A percentile compares a stretch with the other conserved stretches of the same genome.
These are phyloP conservation scores for Ceratobasidium sp. DNA, from an alignment of 1,284 basidiomycete species.

Conservation along the genomic window DNA sequence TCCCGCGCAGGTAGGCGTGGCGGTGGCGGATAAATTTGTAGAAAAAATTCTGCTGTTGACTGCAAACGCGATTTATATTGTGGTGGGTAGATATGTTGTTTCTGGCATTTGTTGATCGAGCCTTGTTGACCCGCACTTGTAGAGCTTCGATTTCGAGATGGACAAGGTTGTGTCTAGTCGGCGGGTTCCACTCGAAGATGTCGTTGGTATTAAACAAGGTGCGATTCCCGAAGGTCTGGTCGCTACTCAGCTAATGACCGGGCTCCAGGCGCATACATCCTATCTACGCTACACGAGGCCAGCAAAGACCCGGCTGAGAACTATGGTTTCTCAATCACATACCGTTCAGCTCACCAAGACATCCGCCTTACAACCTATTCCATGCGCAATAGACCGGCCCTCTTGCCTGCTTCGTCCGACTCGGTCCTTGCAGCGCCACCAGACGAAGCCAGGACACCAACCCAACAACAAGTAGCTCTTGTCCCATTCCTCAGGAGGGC, in stretches of 20 bases:
- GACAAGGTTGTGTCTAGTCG: conserved; percentile 91
- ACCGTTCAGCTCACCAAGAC: conserved; percentile 69
- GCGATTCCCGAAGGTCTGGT: conserved; percentile 6
- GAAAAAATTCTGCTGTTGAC: conserved; percentile 90
- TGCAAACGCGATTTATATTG: conserved; percentile 67
- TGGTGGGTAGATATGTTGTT: conserved; percentile 53
- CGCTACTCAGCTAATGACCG: neutral
- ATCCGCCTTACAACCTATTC: conserved; percentile 83
- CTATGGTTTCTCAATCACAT: conserved; percentile 80
- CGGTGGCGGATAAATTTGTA: conserved; percentile 79
- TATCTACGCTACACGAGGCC: conserved; percentile 88
- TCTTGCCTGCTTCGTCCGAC: conserved; percentile 4
- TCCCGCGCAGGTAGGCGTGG: conserved; percentile 76
- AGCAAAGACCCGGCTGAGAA: conserved; percentile 87
- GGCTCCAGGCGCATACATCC: conserved; percentile 78
- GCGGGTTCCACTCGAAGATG: conserved; percentile 83
- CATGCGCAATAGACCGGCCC: conserved; percentile 62
- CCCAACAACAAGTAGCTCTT: neutral
- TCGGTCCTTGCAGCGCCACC: neutral
- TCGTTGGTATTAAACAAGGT: conserved; percentile 87
- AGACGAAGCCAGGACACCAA: neutral
- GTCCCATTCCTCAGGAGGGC: conserved; percentile 3
- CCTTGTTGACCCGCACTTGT: conserved; percentile 37
- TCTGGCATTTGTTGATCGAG: neutral
- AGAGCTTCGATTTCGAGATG: conserved; percentile 90